Evolutionary conservation across 768 basidiomycete species (phyloP), one percentile per base, ranked within the genome.

Genomic region (Tubosaeta sp.): DNA sequence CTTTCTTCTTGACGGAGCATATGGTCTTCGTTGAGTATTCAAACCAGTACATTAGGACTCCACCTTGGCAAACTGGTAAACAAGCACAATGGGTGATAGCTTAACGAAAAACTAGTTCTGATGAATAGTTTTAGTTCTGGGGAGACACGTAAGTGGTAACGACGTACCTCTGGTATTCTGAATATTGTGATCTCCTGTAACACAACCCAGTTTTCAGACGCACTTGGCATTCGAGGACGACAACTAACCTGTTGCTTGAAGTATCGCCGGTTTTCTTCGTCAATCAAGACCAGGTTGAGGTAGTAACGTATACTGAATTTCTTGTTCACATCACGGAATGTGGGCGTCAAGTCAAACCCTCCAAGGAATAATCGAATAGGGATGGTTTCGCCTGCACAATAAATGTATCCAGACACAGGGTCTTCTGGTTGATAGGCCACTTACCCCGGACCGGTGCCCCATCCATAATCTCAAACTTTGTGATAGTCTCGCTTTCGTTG

Each of bases 391-490:
- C 95, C 94, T 94, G 59, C 1, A 55, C 19, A n/a, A 16, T 5
- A 24, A 14, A 42, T 31, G 6, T 21, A 2, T 59, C 13, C 4
- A 40, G 12, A 29, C 43, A 4, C 22, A n/a, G 22, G 22, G 41
- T 27, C 29, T 25, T 11, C 34, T n/a, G 18, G 3, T 10, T 19
- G 0, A 12, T 8, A 13, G 22, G 41, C 6, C 4, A 65, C 76
- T 42, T 55, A 88, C 91, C 92, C 74, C 93, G 79, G n/a, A 97
- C 93, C 2, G 95, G 95, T 7, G 94, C 92, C 3, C 94, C 94
- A 67, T 98, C 94, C 94, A 96, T 96, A 59, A 97, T 96, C 71
- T 98, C 96, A 64, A 97, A 98, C 71, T 98, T 98, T 9, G 96
- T 98, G 62, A 99, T 97, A 8, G 94, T 98, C 67, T 98, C 94